These are phyloP conservation scores for Metarhizium rileyi DNA, from an alignment of 2,329 filamentous ascomycete species.

Conservation along the genomic window DNA sequence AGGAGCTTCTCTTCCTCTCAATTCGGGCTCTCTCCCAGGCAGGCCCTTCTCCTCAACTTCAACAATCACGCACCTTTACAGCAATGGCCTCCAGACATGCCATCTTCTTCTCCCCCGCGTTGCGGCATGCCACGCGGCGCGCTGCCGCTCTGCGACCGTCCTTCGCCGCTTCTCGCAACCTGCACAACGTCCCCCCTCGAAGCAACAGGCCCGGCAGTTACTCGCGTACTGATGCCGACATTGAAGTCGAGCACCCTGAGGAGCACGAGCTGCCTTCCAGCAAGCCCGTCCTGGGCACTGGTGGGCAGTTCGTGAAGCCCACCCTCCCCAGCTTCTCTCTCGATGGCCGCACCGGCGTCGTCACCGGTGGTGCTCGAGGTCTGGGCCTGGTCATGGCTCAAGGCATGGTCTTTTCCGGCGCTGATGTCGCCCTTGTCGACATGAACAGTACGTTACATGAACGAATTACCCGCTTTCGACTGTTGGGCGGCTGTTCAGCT, in stretches of 20 bases:
- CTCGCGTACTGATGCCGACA: slow-evolving; percentile 69
- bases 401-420: slow-evolving; percentile 78
- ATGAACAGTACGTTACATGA: slow-evolving; percentile 62
- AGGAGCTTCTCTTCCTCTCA: neutral
- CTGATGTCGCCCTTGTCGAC: slow-evolving; percentile 85
- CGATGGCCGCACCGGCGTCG: slow-evolving; percentile 70
- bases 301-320: slow-evolving; percentile 73
- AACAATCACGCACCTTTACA: neutral
- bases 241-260: slow-evolving; percentile 69
- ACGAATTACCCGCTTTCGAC: neutral
- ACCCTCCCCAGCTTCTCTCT: slow-evolving; percentile 81
- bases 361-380: slow-evolving; percentile 85
- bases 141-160: slow-evolving; percentile 14
- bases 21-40: neutral
- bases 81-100: slow-evolving; percentile 11
- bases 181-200: slow-evolving; percentile 24
- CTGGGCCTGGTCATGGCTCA: slow-evolving; percentile 89
- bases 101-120: slow-evolving; percentile 16
- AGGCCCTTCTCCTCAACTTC: neutral
- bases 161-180: slow-evolving; percentile 17
- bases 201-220: slow-evolving; percentile 49
- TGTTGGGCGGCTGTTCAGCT: neutral
- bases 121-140: slow-evolving; percentile 20
- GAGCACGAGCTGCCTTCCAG: slow-evolving; percentile 64
- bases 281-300: slow-evolving; percentile 62